These are phyloP conservation scores for Epichloe uncinata DNA, from an alignment of 2,329 filamentous ascomycete species.

Conservation along the genomic window DNA sequence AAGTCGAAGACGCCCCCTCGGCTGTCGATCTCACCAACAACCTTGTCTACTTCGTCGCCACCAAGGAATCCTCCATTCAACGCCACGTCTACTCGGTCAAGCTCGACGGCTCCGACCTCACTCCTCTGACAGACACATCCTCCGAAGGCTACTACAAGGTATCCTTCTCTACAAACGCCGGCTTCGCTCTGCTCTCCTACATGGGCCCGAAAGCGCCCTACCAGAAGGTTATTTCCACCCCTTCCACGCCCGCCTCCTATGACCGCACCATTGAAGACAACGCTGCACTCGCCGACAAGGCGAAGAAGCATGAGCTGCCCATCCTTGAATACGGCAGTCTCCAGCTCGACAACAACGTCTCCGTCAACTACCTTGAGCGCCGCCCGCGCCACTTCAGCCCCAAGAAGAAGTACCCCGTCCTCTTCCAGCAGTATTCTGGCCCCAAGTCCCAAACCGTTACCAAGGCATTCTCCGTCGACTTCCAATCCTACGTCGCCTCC, in stretches of 20 bases:
- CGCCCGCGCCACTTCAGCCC: slow-evolving; percentile 79
- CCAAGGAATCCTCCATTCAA: slow-evolving; percentile 77
- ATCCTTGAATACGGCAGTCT: slow-evolving; percentile 72
- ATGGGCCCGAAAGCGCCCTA: slow-evolving; percentile 74
- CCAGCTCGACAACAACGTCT: slow-evolving; percentile 62
- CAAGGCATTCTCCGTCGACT: slow-evolving; percentile 72
- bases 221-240: slow-evolving; percentile 82
- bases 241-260: slow-evolving; percentile 50
- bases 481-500: slow-evolving; percentile 79
- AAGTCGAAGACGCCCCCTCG: slow-evolving; percentile 75
- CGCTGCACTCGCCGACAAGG: slow-evolving; percentile 50
- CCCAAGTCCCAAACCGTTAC: slow-evolving; percentile 83
- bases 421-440: slow-evolving; percentile 91
- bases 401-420: slow-evolving; percentile 77
- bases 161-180: slow-evolving; percentile 71
- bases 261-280: slow-evolving; percentile 71
- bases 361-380: slow-evolving; percentile 63
- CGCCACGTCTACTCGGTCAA: slow-evolving; percentile 86
- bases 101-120: slow-evolving; percentile 62
- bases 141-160: slow-evolving; percentile 66
- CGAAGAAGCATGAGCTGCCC: slow-evolving; percentile 67
- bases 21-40: slow-evolving; percentile 76
- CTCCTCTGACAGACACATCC: slow-evolving; percentile 59
- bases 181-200: slow-evolving; percentile 77
- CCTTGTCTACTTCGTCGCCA: slow-evolving; percentile 79